These are phyloP conservation scores for Aspergillus sclerotioniger DNA, from an alignment of 495 filamentous ascomycete species.

Conservation along the genomic window DNA sequence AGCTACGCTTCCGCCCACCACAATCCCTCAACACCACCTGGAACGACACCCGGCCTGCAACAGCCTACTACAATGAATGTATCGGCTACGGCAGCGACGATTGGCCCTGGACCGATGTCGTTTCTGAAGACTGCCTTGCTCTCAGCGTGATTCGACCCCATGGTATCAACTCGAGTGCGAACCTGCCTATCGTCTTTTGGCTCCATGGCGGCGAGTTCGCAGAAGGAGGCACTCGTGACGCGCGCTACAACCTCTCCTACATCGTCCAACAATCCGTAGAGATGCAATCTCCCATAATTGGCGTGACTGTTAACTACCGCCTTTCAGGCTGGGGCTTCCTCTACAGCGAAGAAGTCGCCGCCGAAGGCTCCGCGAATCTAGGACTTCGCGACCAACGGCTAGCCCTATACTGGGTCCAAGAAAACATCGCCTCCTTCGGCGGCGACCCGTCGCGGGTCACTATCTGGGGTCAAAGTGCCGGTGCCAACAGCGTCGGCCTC, in stretches of 20 bases:
- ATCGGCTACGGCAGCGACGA: constrained; percentile 32
- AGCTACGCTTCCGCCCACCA: constrained; percentile 19
- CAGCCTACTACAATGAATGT: constrained; percentile 35
- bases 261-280: constrained; percentile 45
- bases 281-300: constrained; percentile 49
- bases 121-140: constrained; percentile 47
- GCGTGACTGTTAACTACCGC: constrained; percentile 50
- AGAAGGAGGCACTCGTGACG: constrained; percentile 25
- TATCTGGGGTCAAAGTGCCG: constrained; percentile 62
- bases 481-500: constrained; percentile 43
- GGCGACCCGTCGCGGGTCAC: constrained; percentile 42
- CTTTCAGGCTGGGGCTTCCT: constrained; percentile 46
- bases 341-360: constrained; percentile 30
- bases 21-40: constrained; percentile 23
- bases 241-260: constrained; percentile 48
- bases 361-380: constrained; percentile 34
- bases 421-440: constrained; percentile 44
- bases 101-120: constrained; percentile 11
- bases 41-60: constrained; percentile 25
- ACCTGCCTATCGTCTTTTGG: constrained; percentile 33
- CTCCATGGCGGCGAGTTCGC: constrained; percentile 23
- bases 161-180: constrained; percentile 14
- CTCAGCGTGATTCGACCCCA: constrained; percentile 45
- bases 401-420: constrained; percentile 52
- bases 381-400: constrained; percentile 53